Evolutionary conservation across 148 eudicot genomes (phyloP).

Genomic region (Rheum nobile): DNA sequence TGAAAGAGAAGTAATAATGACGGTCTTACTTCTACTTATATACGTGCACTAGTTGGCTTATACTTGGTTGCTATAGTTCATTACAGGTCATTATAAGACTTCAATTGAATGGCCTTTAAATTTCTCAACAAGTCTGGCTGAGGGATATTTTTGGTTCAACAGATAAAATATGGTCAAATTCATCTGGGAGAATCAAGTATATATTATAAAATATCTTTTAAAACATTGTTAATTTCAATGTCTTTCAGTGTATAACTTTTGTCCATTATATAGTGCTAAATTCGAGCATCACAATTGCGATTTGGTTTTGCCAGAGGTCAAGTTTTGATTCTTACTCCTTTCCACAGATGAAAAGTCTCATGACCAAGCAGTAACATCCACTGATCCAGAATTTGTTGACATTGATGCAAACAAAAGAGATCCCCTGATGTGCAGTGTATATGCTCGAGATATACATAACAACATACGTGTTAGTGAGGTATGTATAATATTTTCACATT

Average conservation of each 20-base stretch:
- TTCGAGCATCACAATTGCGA: background rate
- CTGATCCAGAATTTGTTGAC: conserved; percentile 29
- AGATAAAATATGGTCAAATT: background rate
- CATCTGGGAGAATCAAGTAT: background rate
- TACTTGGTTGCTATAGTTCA: background rate
- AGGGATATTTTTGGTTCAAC: background rate
- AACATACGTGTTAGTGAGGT: conserved; percentile 58
- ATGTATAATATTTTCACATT: conserved; percentile 7
- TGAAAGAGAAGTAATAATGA: background rate
- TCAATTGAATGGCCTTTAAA: background rate
- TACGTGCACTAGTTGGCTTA: background rate
- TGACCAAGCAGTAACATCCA: conserved; percentile 23
- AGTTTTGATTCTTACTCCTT: conserved; percentile 3
- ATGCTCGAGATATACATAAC: conserved; percentile 59
- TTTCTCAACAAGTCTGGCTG: background rate
- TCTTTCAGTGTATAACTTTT: background rate
- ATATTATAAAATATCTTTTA: background rate
- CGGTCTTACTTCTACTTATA: background rate
- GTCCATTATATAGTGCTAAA: background rate
- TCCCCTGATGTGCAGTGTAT: conserved; percentile 69
- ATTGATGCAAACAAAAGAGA: conserved; percentile 68
- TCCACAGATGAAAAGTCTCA: conserved; percentile 32
- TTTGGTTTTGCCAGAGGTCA: background rate
- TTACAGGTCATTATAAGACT: background rate
- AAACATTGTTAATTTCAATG: background rate